Evolutionary conservation across 2,329 filamentous ascomycete genomes (phyloP), one percentile per base, ranked within the genome.

Genomic region (Ophiosphaerella korrae): DNA sequence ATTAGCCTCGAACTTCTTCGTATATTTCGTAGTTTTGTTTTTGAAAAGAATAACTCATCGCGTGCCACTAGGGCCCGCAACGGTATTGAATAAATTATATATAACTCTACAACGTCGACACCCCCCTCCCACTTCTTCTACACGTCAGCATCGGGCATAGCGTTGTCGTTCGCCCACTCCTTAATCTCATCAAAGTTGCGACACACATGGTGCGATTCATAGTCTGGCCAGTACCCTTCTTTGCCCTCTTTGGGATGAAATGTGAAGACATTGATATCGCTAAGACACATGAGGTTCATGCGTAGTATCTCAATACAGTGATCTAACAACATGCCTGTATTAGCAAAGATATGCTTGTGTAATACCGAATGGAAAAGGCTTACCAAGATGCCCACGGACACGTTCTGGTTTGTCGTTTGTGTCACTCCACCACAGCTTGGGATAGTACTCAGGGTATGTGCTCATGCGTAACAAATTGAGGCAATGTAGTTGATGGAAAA

Each of bases 401-500:
- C 57, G 57, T 24, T 63, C 60, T 76, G 66, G 32, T 42, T 62
- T 58, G 33, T 70, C 63, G 29, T 58, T 66, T 2, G 58, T 64
- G 26, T 70, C 62, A 43, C 55, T 61, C 64, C 62, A 61, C 47
- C 53, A 57, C 24, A 71, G 45, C 42, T 62, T 64, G 24, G 60
- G 46, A 52, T 71, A 71, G 45, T 72, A 61, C 5, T 71, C 67
- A 7, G 62, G 67, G 42, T 73, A 71, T 11, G 67, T 71, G 13
- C 61, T 39, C 66, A 71, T 70, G 37, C 71, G 63, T 14, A 74
- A 52, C 6, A 72, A 42, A 18, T 74, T 73, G n/a, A 74, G 50
- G 52, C 71, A 74, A 50, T 71, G 68, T 16, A 74, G 59, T 46
- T 74, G 81, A 66, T 84, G 82, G 68, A 84, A 84, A 0, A 83